Conservation (phyloP, 2,329 filamentous ascomycete species). For the Raffaelea deltoideospora region DNA sequence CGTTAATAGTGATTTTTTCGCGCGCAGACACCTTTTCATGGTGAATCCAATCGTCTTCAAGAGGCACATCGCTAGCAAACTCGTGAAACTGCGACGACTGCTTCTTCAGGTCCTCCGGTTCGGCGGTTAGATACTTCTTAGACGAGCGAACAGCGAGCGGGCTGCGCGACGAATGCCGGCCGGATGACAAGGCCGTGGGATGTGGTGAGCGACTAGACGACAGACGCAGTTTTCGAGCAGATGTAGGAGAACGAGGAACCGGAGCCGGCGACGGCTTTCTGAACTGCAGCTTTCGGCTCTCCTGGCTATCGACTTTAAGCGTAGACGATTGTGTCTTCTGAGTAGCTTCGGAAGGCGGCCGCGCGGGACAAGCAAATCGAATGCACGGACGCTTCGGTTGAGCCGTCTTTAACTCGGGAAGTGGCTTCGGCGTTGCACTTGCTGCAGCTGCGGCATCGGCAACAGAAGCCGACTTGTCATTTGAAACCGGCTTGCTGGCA, state of each 20-base stretch:
- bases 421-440: slow-evolving; percentile 5
- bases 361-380: slow-evolving; percentile 59
- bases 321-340: slow-evolving; percentile 14
- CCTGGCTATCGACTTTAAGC: slow-evolving; percentile 6
- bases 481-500: too few species aligned
- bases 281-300: slow-evolving; percentile 8
- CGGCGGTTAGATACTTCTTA: slow-evolving; percentile 34
- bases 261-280: slow-evolving; percentile 9
- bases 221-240: slow-evolving; percentile 12
- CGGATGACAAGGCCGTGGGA: slow-evolving; percentile 11
- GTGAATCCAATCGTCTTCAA: slow-evolving; percentile 82
- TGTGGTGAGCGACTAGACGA: slow-evolving; percentile 7
- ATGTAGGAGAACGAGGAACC: slow-evolving; percentile 17
- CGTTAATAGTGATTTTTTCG: slow-evolving; percentile 65
- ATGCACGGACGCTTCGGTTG: slow-evolving; percentile 44
- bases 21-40: slow-evolving; percentile 49
- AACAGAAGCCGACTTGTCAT: slow-evolving; percentile 2
- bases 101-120: slow-evolving; percentile 32
- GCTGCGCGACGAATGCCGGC: slow-evolving; percentile 22
- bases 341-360: slow-evolving; percentile 27
- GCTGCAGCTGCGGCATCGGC: slow-evolving; percentile 1
- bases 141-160: slow-evolving; percentile 21
- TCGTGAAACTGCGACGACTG: slow-evolving; percentile 66
- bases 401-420: slow-evolving; percentile 18
- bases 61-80: slow-evolving; percentile 68